Conservation (phyloP, 805 yeast species). For the Wickerhamomyces chambardii region DNA sequence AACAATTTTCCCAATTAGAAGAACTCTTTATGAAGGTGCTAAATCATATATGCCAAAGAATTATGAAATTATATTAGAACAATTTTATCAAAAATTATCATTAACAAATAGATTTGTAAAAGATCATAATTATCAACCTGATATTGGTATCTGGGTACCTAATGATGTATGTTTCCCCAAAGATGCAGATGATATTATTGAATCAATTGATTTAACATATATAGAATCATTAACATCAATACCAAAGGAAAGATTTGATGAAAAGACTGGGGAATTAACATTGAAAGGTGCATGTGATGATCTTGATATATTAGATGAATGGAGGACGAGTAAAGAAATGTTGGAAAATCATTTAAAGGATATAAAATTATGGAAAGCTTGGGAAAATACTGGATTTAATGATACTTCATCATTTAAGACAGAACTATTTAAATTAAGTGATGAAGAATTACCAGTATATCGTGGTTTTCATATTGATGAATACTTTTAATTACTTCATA, state of each 20-base stretch:
- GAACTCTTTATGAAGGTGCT: conserved; percentile 36
- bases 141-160: conserved; percentile 37
- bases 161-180: conserved; percentile 25
- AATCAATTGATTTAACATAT: too few species aligned
- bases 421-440: conserved; percentile 3
- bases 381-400: conserved; percentile 1
- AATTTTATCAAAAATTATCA: too few species aligned
- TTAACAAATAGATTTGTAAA: neutral
- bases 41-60: conserved; percentile 31
- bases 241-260: conserved; percentile 6
- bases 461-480: conserved; percentile 16
- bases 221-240: conserved; percentile 8
- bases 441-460: conserved; percentile 25
- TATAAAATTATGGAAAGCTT: too few species aligned
- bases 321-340: neutral
- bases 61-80: neutral
- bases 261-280: conserved; percentile 12
- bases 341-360: neutral
- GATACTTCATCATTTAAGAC: conserved; percentile 10
- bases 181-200: neutral
- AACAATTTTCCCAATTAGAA: conserved; percentile 34
- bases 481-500: conserved; percentile 3
- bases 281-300: conserved; percentile 23
- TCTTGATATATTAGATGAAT: conserved; percentile 25
- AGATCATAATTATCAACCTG: conserved; percentile 29